Conservation (phyloP, 495 filamentous ascomycete genomes). For the Lasiosphaeris hirsuta region DNA sequence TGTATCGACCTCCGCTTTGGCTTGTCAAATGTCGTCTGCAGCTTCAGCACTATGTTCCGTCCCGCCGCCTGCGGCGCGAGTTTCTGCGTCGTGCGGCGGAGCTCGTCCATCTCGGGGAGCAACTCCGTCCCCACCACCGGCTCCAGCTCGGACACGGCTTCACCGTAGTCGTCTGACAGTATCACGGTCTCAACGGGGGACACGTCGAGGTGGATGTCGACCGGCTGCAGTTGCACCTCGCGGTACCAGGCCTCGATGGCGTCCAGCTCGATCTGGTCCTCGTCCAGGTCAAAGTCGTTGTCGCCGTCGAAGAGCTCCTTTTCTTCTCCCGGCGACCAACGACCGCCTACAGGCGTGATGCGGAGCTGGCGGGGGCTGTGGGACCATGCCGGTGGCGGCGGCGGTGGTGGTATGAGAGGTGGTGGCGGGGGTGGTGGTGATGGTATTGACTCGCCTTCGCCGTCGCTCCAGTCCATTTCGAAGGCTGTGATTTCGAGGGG, state of each 20-base stretch:
- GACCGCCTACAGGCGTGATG: too few relatives aligned
- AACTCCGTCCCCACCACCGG: slow-evolving; percentile 5
- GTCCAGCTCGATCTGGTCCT: slow-evolving; percentile 23
- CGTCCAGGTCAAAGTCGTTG: slow-evolving; percentile 7
- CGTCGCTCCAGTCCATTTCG: too few relatives aligned
- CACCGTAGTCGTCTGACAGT: neutral
- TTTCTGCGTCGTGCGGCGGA: slow-evolving; percentile 26
- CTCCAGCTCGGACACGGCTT: neutral
- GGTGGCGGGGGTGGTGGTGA: too few relatives aligned
- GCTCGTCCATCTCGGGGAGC: slow-evolving; percentile 17
- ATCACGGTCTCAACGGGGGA: neutral
- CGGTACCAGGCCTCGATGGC: slow-evolving; percentile 35
- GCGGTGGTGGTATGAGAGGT: too few relatives aligned
- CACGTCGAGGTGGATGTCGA: slow-evolving; percentile 11
- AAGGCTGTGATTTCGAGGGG: too few relatives aligned
- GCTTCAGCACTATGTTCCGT: slow-evolving; percentile 31
- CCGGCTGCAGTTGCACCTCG: slow-evolving; percentile 14
- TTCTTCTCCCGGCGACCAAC: slow-evolving; percentile 1
- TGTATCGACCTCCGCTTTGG: neutral
- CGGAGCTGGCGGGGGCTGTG: too few relatives aligned
- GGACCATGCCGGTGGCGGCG: too few relatives aligned
- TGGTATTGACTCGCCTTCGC: too few relatives aligned
- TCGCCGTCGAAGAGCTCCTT: slow-evolving; percentile 6
- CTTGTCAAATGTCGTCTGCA: slow-evolving; percentile 38
- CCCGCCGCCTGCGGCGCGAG: slow-evolving; percentile 14